Conservation (phyloP, 78 protist species). For the Emiliania huxleyi region DNA sequence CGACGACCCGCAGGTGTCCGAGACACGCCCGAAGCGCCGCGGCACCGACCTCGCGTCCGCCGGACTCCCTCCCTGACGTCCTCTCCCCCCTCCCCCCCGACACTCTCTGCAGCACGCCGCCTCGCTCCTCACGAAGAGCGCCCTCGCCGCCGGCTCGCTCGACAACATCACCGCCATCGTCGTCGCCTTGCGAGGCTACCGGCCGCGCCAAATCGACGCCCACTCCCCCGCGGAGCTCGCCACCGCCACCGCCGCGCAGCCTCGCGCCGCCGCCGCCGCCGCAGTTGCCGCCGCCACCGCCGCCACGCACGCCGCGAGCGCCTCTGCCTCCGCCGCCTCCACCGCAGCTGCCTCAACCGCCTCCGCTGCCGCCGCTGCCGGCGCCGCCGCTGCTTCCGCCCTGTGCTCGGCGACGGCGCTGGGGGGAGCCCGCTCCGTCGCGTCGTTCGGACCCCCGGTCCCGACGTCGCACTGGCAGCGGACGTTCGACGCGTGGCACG, state of each 20-base stretch:
- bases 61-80: no score
- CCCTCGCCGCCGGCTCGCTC: not conserved
- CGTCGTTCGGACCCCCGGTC: not conserved
- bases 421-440: not conserved
- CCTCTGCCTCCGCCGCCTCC: not conserved
- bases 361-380: not conserved
- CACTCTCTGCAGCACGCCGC: not conserved
- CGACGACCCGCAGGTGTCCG: not conserved
- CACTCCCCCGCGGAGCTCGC: not conserved
- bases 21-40: no score
- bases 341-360: not conserved
- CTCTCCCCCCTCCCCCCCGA: no score
- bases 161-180: slow-evolving; percentile 70
- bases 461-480: not conserved
- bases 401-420: not conserved
- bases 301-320: not conserved
- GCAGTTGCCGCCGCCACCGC: not conserved
- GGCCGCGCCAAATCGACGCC: not conserved
- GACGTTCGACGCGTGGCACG: not conserved
- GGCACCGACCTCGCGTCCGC: no score
- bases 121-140: not conserved
- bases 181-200: slow-evolving; percentile 34
- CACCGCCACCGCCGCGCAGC: not conserved
- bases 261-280: not conserved
- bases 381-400: not conserved